A percentile compares a stretch with the other conserved stretches of the same genome.
Evolutionary conservation across 768 basidiomycete genomes (phyloP).

Genomic region (Rhizopogon rudus): DNA sequence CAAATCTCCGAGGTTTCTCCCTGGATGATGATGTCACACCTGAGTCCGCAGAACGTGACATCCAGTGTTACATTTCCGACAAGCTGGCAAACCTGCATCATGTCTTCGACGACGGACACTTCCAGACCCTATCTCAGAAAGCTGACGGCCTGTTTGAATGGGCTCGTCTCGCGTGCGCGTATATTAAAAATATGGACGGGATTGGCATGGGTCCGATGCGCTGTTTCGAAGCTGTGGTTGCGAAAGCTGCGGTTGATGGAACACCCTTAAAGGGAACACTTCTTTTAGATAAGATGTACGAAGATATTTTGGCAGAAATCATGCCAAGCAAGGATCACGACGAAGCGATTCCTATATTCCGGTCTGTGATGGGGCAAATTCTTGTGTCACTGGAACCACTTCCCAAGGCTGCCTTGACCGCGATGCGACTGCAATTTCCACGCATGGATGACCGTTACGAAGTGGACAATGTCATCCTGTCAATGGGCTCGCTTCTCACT

Average conservation of each 20-base stretch:
- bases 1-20: not conserved
- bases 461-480: not conserved
- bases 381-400: not conserved
- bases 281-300: conserved; percentile 2
- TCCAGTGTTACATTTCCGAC: not conserved
- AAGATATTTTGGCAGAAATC: conserved; percentile 1
- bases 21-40: not conserved
- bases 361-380: not conserved
- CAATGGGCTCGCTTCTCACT: conserved; percentile 1
- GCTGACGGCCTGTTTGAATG: not conserved
- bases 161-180: not conserved
- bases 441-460: not conserved
- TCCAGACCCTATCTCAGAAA: not conserved
- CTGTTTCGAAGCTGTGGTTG: not conserved
- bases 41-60: not conserved
- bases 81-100: not conserved
- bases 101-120: no score
- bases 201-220: not conserved
- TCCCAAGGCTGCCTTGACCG: not conserved
- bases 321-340: not conserved
- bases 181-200: not conserved
- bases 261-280: not conserved
- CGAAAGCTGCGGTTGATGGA: not conserved
- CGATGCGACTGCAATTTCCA: not conserved
- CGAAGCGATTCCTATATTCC: conserved; percentile 6